A percentile compares a stretch with the other conserved stretches of the same genome.
Evolutionary conservation across 768 basidiomycete species (phyloP).

Genomic region (Lepiota venenata): DNA sequence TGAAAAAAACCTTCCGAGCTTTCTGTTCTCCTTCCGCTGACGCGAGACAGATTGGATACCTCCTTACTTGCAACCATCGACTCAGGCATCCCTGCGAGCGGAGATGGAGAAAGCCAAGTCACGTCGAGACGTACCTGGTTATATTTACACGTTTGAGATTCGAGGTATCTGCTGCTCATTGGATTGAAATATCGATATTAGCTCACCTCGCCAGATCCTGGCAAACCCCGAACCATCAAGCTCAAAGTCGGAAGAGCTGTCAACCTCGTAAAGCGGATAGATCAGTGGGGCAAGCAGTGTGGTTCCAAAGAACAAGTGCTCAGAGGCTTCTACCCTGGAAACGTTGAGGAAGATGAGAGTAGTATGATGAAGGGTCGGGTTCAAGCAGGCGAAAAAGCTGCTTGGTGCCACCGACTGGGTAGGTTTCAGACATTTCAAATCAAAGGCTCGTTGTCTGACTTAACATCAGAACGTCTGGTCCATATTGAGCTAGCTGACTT

Average conservation of each 20-base stretch:
- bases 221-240: slow-evolving; percentile 38
- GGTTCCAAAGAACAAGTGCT: slow-evolving; percentile 71
- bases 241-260: slow-evolving; percentile 80
- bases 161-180: slow-evolving; percentile 39
- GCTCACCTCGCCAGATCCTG: neutral
- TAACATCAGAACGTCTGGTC: slow-evolving; percentile 57
- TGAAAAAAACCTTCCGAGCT: slow-evolving; percentile 22
- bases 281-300: slow-evolving; percentile 82
- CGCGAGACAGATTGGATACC: slow-evolving; percentile 62
- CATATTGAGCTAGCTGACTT: slow-evolving; percentile 81
- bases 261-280: slow-evolving; percentile 68
- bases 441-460: neutral
- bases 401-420: slow-evolving; percentile 68
- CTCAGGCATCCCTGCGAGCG: slow-evolving; percentile 48
- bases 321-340: slow-evolving; percentile 71
- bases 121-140: slow-evolving; percentile 60
- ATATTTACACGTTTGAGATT: slow-evolving; percentile 83
- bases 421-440: slow-evolving; percentile 4
- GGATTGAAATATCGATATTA: neutral
- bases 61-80: slow-evolving; percentile 54
- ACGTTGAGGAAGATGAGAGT: slow-evolving; percentile 30
- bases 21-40: slow-evolving; percentile 6
- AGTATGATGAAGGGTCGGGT: slow-evolving; percentile 67
- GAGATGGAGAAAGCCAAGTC: slow-evolving; percentile 51
- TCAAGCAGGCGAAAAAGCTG: slow-evolving; percentile 54